Base-by-base conservation (phyloP, 768 basidiomycete genomes). In the Agrocybe chaxingu region DNA sequence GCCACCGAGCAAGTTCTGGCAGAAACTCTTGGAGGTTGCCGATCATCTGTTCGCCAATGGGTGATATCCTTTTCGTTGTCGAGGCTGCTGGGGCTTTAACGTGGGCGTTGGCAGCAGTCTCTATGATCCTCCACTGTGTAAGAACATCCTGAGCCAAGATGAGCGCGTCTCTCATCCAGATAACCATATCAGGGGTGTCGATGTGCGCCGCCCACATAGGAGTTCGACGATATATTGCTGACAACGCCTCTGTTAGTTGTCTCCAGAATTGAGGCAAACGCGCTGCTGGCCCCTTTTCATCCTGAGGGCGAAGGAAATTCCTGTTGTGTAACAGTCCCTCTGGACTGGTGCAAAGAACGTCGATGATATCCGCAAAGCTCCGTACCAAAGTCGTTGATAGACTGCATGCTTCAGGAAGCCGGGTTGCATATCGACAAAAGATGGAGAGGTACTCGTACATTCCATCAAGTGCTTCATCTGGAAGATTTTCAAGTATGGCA, bases 121-220 rank as follows among this genome's bases (percentile, higher is more conserved):
- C 93, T 53, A 99, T 82, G 8, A 86, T 80, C 38, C 83, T 73
- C 68, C 92, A 82, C 55, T 92, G 85, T 2, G 82, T 86, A 42
- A 97, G 69, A 74, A 97, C 78, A 59, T 95, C 89, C 57, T 88
- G 72, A 7, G 87, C 94, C 60, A 97, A 93, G 55, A 98, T 94
- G 45, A 98, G 76, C 2, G 95, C 97, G 63, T 98, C 97, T 48
- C 95, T 82, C 97, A 99, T 98, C 97, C 97, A 99, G 31, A 84
- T 79, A 10, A 89, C 78, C 95, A 99, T 97, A 49, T 85, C 84
- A 24, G 84, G 79, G 58, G 81, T 84, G 47, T 89, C 85, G 65
- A 90, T 90, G 64, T 78, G 87, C 7, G 72, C 65, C 0, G 97
- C 80, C 97, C 97, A 99, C 10, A 73, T 62, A 0, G 86, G 87